phyloP scores from a whole-genome alignment of 164 flowering plant species.

The Magnolia kwangsiensis region DNA sequence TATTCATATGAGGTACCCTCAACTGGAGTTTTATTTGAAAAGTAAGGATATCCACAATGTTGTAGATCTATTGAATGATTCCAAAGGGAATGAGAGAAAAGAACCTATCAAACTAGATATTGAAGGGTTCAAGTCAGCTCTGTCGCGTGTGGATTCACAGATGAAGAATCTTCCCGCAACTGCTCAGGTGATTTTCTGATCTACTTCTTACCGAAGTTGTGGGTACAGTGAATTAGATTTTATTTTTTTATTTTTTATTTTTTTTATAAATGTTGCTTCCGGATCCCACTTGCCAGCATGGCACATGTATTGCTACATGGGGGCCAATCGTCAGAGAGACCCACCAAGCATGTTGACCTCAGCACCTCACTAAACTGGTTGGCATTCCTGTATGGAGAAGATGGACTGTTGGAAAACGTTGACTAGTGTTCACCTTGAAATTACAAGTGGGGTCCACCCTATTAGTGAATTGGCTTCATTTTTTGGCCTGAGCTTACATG shows the following conservation, averaged over 20 bases:
- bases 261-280: slow-evolving; percentile 40
- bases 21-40: slow-evolving; percentile 68
- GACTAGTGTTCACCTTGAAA: too few species aligned
- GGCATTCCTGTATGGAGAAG: not conserved
- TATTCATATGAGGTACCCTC: slow-evolving; percentile 80
- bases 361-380: not conserved
- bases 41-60: slow-evolving; percentile 50
- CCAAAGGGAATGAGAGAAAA: slow-evolving; percentile 43
- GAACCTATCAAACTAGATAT: slow-evolving; percentile 2
- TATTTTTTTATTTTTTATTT: slow-evolving; percentile 23
- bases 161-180: slow-evolving; percentile 94
- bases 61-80: slow-evolving; percentile 49
- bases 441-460: too few species aligned
- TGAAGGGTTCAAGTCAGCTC: slow-evolving; percentile 56
- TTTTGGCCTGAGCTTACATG: not conserved
- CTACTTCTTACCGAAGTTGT: not conserved
- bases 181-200: slow-evolving; percentile 63
- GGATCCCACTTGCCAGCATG: not conserved
- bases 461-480: not conserved
- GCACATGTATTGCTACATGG: not conserved
- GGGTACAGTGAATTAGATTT: slow-evolving; percentile 26
- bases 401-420: too few species aligned
- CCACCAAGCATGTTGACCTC: slow-evolving; percentile 24
- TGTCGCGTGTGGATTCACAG: slow-evolving; percentile 76
- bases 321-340: not conserved